Base-by-base conservation (phyloP, 2,329 filamentous ascomycete species). In the Acarospora socialis region DNA sequence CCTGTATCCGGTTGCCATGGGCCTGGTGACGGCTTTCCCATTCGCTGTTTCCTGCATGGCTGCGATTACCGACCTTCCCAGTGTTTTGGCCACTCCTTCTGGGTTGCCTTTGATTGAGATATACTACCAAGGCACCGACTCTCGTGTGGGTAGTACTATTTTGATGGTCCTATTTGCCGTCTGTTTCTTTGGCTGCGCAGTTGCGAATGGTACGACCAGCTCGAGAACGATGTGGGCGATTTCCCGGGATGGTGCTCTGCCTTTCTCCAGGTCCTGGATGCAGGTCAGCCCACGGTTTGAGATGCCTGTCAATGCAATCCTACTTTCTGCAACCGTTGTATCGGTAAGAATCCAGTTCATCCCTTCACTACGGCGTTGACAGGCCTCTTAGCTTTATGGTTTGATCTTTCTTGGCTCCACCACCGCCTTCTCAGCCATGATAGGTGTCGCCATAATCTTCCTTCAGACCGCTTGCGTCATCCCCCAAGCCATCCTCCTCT, bases 101-200 rank as follows among this genome's bases (percentile, higher is more conserved):
- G 22, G 22, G 1, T 34, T 34, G 16, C 35, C 35, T 5, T 25
- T 37, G 7, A 21, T 29, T 10, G 32, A 24, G n/a, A 37, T 37
- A 10, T 37, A 37, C 26, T 29, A 51, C 14, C 62, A 65, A 49
- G 55, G 57, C 4, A 63, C 59, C 1, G 52, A 53, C 23, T 52
- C 48, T 13, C 46, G 45, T 13, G 55, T 45, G 15, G 60, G 57
- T n/a, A n/a, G n/a, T n/a, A 24, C 22, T 5, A 24, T 24, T n/a
- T 24, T 24, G 22, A 24, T 24, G 22, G 22, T 13, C n/a, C 22
- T 24, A 4, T 24, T 24, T 13, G 7, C 22, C 4, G n/a, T 24
- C 22, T 24, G 22, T 13, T 24, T 24, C 7, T 24, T 24, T 13
- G 22, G 22, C 5, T 24, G 22, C 7, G 22, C 22, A 13, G 22